Base-by-base conservation (phyloP, 2,329 filamentous ascomycete species). In the Xylaria sp. region DNA sequence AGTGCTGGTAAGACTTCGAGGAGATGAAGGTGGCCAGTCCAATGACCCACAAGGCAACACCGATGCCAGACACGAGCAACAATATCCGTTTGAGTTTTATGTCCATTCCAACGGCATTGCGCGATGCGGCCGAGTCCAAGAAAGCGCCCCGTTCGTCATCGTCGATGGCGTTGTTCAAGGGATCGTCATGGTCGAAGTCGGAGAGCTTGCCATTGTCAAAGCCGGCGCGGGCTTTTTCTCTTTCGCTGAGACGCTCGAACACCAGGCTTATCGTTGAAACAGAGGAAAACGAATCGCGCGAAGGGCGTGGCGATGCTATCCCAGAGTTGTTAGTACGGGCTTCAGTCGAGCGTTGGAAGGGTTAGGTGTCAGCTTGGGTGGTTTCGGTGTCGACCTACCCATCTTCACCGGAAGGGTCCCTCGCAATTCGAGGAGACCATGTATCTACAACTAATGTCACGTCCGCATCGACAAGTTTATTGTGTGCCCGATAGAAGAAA, bases 241-340 rank as follows among this genome's bases (percentile, higher is more conserved):
- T 75, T 72, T 91, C 88, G 70, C 86, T 84, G 67, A 94, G 83
- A 65, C 89, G 87, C 67, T 95, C 91, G 73, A 95, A 91, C 55
- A 95, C 86, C 13, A 95, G 82, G 69, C 91, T 94, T 3, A 90
- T 93, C 10, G 91, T 94, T 33, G 91, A 95, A n/a, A 87, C 88
- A 40, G 89, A 90, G n/a, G 90, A 91, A 46, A 85, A 75, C 3
- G 91, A 92, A 64, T 83, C 84, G 70, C 77, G 77, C 55, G 85
- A 86, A 62, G 74, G 74, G 64, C 79, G 78, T 56, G 71, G 70
- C 43, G 75, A 76, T 63, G 67, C 72, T 72, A 43, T 52, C 3
- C 33, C 33, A 40, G n/a, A n/a, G n/a, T 23, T n/a, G 41, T 63
- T 41, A 63, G 55, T 23, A 25, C 10, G 15, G 35, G 35, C 0